These are phyloP conservation scores for Corchorus olitorius DNA, from an alignment of 345 rosid genomes.

Conservation along the genomic window DNA sequence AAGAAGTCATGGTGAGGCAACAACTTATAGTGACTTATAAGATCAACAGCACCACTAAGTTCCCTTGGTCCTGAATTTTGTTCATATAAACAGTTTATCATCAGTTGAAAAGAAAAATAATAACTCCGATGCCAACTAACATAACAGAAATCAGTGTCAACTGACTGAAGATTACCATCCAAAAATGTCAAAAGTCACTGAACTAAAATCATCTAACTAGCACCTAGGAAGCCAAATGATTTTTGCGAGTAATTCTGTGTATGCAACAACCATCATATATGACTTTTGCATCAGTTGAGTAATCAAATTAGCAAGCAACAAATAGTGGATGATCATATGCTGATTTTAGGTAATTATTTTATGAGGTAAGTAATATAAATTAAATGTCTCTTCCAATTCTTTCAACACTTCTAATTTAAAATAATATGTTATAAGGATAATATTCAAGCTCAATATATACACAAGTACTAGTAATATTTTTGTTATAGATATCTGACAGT, in stretches of 20 bases:
- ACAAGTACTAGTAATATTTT: background rate
- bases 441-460: background rate
- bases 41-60: slow-evolving; percentile 83
- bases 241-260: background rate
- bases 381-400: background rate
- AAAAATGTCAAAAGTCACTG: background rate
- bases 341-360: background rate
- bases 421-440: background rate
- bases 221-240: background rate
- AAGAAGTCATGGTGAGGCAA: slow-evolving; percentile 73
- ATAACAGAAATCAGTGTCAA: background rate
- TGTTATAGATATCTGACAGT: background rate
- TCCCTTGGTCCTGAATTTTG: slow-evolving; percentile 70
- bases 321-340: background rate
- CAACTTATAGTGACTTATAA: slow-evolving; percentile 73
- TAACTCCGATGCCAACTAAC: background rate
- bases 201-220: background rate
- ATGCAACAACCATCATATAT: background rate
- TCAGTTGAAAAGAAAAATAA: slow-evolving; percentile 10
- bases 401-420: background rate
- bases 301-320: background rate
- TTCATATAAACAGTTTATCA: slow-evolving; percentile 8
- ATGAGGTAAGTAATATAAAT: background rate
- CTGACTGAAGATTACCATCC: background rate
- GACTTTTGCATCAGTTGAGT: background rate